Evolutionary conservation across 1,284 basidiomycete genomes (phyloP).

Genomic region (Schizophyllum commune): DNA sequence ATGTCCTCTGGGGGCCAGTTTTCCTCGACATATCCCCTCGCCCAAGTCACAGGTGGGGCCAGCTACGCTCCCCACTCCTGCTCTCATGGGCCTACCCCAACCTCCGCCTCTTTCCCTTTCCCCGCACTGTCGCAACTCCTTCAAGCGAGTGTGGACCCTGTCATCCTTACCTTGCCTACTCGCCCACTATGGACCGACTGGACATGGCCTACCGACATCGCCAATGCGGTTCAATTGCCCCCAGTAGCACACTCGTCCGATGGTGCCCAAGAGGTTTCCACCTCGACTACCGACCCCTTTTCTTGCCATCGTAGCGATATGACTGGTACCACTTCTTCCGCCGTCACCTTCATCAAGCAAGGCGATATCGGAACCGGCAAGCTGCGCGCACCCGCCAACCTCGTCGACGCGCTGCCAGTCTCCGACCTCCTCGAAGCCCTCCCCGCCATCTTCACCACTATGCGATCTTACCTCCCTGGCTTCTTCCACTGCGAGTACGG

Average conservation of each 20-base stretch:
- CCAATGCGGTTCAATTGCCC: neutral
- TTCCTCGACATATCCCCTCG: conserved; percentile 23
- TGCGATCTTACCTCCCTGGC: neutral
- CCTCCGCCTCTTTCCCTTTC: neutral
- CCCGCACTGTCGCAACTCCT: neutral
- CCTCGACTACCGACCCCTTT: neutral
- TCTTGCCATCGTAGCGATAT: neutral
- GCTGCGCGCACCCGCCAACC: neutral
- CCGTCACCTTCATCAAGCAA: neutral
- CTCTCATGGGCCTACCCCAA: neutral
- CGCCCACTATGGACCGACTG: neutral
- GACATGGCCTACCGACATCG: neutral
- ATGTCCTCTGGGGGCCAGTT: neutral
- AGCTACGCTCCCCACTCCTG: conserved; percentile 20
- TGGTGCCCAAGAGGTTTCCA: neutral
- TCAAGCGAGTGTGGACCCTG: neutral
- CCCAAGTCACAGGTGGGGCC: conserved; percentile 39
- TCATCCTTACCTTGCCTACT: neutral
- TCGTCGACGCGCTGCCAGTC: neutral
- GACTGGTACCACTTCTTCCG: neutral
- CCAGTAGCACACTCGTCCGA: neutral
- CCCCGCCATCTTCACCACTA: neutral
- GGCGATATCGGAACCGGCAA: neutral
- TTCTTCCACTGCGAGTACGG: neutral
- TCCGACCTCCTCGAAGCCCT: neutral